Conservation (phyloP, 1,284 basidiomycete genomes). For the Pseudozyma pruni region DNA sequence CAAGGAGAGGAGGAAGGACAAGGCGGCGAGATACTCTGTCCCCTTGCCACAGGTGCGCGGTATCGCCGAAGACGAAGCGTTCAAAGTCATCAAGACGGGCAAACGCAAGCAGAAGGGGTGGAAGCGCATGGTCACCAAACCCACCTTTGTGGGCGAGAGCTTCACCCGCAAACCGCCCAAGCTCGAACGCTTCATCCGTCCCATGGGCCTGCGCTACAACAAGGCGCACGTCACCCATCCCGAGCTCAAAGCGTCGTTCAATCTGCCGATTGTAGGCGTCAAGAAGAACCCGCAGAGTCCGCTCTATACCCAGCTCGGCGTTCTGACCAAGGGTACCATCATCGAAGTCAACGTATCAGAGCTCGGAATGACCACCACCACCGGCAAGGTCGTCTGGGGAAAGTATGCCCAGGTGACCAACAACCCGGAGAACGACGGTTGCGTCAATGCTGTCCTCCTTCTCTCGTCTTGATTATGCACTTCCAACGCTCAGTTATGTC, state of each 20-base stretch:
- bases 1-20: conserved; percentile 99
- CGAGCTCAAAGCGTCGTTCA: conserved; percentile 97
- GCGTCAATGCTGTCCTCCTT: conserved; percentile 63
- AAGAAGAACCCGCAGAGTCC: conserved; percentile 99
- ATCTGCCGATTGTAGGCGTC: conserved; percentile 95
- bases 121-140: conserved; percentile 99
- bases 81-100: conserved; percentile 98
- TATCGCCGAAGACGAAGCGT: conserved; percentile 99
- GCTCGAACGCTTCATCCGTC: conserved; percentile 97
- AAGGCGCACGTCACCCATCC: conserved; percentile 99
- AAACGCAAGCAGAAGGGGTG: conserved; percentile 96
- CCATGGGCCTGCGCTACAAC: conserved; percentile 96
- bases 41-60: conserved; percentile 96
- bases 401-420: conserved; percentile 89
- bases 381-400: conserved; percentile 85
- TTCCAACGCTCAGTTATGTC: not conserved
- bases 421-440: conserved; percentile 67
- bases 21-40: conserved; percentile 97
- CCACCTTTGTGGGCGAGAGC: conserved; percentile 96
- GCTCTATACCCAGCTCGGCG: conserved; percentile 87
- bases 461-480: conserved; percentile 41
- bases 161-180: conserved; percentile 99
- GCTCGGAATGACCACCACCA: conserved; percentile 93
- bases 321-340: conserved; percentile 97
- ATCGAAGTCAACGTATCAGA: conserved; percentile 88